These are phyloP conservation scores for Cenchrus americanus DNA, from an alignment of 176 grass and related monocot species.

Conservation along the genomic window DNA sequence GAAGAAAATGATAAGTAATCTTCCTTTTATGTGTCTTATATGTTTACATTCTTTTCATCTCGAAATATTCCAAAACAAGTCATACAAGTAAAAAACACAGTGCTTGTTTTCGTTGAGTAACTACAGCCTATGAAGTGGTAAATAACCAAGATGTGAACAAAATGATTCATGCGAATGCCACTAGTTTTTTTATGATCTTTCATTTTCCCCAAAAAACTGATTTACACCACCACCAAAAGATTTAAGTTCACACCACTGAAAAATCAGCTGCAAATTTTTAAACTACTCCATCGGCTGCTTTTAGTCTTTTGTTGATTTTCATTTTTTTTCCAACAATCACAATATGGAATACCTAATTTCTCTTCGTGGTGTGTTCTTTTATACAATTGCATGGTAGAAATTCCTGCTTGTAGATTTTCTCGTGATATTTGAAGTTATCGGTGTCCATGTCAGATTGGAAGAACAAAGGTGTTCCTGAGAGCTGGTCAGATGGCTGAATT, in stretches of 20 bases:
- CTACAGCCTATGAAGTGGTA: conserved; percentile 38
- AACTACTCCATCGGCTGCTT: not conserved
- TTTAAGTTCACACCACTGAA: not conserved
- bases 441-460: conserved; percentile 74
- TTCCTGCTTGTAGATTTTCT: conserved; percentile 7
- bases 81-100: not conserved
- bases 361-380: not conserved
- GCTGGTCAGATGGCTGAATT: conserved; percentile 98
- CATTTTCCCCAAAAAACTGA: not conserved
- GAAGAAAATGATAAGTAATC: conserved; percentile 38
- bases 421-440: conserved; percentile 30
- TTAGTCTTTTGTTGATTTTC: conserved; percentile 5
- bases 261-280: not conserved
- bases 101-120: conserved; percentile 17
- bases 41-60: conserved; percentile 8
- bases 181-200: conserved; percentile 8
- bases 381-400: conserved; percentile 5
- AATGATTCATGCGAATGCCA: not conserved
- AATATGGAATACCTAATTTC: not conserved
- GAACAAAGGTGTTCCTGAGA: conserved; percentile 91
- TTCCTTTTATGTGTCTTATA: conserved; percentile 20
- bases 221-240: not conserved
- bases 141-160: conserved; percentile 1
- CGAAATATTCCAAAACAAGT: conserved; percentile 8
- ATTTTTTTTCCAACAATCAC: not conserved